Base-by-base conservation (phyloP, 2,329 filamentous ascomycete genomes). In the Chrysoporthe deuterocubensis region DNA sequence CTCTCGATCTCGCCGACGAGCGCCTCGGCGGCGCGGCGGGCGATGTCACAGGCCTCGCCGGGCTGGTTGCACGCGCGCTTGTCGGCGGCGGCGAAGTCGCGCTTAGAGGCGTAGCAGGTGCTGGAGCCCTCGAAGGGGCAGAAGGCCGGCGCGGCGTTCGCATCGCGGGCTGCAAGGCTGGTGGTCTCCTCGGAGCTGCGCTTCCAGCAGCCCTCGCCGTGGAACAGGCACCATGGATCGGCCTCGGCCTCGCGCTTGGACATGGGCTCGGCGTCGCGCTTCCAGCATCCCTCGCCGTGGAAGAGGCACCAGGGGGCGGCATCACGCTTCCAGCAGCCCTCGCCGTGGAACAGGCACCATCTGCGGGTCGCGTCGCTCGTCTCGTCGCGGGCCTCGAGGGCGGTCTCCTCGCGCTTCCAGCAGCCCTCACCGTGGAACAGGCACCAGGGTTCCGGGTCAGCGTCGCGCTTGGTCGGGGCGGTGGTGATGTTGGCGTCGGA, bases 201-300 rank as follows among this genome's bases (percentile, higher is more conserved):
- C 72, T 81, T 80, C 74, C 75, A 79, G 79, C 83, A 85, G 26
- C 76, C 71, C 71, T 80, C 74, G 68, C 83, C 82, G 37, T 73
- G 72, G 50, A 73, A 72, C 64, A 72, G 67, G 74, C 81, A 83
- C 71, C 74, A 78, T 32, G 66, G 66, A 48, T 70, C 67, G 14
- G 69, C 67, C 60, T 66, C 67, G 46, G 46, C 46, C 6, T 48
- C 46, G 16, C 46, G 46, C 46, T 48, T 48, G 46, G 46, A n/a
- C 46, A 48, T 48, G 56, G 21, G 32, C 56, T 61, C 66, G 37
- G 60, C 67, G 21, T 63, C 21, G 11, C 67, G 62, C 62, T 69
- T 78, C 77, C 78, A 78, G 79, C 79, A 81, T 4, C 73, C 67
- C 69, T 76, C 72, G 44, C 79, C 77, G 42, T 71, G 72, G 52